Evolutionary conservation across 352 stramenopile species (phyloP).

Genomic region (Phytophthora pistaciae): DNA sequence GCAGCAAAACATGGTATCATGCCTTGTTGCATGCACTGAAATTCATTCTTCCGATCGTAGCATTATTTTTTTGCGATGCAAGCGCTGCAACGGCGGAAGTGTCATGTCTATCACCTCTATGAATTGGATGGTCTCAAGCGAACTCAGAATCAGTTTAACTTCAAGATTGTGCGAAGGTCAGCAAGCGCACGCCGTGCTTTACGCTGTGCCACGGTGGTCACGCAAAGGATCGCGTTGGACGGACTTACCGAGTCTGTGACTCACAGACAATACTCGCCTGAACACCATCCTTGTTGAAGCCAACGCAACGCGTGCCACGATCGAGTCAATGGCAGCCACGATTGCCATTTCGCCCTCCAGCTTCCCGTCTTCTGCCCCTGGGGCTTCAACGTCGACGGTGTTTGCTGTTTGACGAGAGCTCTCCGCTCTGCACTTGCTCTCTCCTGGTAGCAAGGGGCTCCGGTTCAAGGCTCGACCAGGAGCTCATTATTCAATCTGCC

Average conservation of each 20-base stretch:
- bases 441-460: neutral
- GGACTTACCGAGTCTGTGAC: neutral
- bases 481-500: constrained; percentile 51
- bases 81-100: constrained; percentile 3
- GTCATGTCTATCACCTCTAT: neutral
- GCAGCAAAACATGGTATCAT: no score
- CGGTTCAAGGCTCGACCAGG: neutral
- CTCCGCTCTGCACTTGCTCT: neutral
- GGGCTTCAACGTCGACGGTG: constrained; percentile 1
- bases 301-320: constrained; percentile 9
- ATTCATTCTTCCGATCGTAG: neutral
- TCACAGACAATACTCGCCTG: neutral
- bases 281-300: constrained; percentile 24
- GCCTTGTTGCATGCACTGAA: no score
- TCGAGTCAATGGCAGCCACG: neutral
- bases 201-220: constrained; percentile 26
- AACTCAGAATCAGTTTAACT: constrained; percentile 19
- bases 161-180: constrained; percentile 21
- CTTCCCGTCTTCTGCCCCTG: neutral
- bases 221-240: constrained; percentile 2
- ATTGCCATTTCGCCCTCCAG: neutral
- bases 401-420: constrained; percentile 21
- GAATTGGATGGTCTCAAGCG: constrained; percentile 9
- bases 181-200: constrained; percentile 20
- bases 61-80: neutral